Conservation (phyloP, 2,329 filamentous ascomycete species). For the Dothidotthia symphoricarpi region DNA sequence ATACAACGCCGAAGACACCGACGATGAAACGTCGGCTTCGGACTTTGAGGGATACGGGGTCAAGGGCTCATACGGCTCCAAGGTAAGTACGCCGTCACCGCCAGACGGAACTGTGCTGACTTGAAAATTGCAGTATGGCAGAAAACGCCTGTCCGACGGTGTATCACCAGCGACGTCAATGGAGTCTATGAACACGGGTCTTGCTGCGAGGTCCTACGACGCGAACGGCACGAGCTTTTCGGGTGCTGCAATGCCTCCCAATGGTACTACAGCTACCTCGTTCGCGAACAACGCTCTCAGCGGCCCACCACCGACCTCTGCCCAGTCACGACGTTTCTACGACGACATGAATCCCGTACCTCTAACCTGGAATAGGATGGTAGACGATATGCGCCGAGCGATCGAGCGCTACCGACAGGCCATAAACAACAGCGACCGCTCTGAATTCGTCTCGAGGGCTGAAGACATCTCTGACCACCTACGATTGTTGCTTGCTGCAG, state of each 20-base stretch:
- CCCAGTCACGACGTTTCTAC: constrained; percentile 79
- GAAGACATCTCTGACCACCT: constrained; percentile 98
- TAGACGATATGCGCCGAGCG: constrained; percentile 88
- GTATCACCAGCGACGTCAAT: constrained; percentile 86
- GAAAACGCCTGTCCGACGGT: constrained; percentile 64
- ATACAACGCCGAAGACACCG: constrained; percentile 79
- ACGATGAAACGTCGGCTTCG: constrained; percentile 78
- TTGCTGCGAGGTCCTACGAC: constrained; percentile 56
- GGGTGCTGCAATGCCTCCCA: constrained; percentile 47
- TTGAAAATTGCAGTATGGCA: constrained; percentile 18
- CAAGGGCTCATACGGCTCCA: constrained; percentile 67
- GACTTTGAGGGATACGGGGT: constrained; percentile 77
- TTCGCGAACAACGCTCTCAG: constrained; percentile 52
- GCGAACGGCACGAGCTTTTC: constrained; percentile 47
- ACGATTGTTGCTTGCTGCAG: constrained; percentile 87
- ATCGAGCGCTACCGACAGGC: constrained; percentile 88
- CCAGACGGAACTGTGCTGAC: constrained; percentile 16
- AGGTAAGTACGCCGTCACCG: constrained; percentile 53
- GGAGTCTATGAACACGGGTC: constrained; percentile 78
- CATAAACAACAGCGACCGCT: constrained; percentile 77
- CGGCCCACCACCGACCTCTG: constrained; percentile 45
- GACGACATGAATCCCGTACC: constrained; percentile 80
- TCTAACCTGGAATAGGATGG: constrained; percentile 83
- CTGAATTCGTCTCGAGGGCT: constrained; percentile 89
- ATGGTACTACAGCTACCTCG: constrained; percentile 55